Conservation (phyloP, 1,284 basidiomycete genomes). For the Singerocomus inundabilis region DNA sequence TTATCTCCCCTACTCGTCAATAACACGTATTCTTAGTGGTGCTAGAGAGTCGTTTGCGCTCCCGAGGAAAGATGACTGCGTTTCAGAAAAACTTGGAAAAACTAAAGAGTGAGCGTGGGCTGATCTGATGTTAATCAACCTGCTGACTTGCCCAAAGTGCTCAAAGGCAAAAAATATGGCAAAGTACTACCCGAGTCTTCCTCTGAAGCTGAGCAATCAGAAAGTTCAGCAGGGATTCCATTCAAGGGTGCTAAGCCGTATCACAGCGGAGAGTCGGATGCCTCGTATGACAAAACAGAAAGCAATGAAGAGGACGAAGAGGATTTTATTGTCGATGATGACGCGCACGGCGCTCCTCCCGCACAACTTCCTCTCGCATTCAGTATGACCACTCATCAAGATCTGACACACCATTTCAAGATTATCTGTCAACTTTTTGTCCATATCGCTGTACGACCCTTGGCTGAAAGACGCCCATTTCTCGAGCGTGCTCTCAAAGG, state of each 20-base stretch:
- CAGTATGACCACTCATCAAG: constrained; percentile 74
- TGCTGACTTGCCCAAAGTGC: constrained; percentile 10
- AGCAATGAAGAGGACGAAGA: constrained; percentile 36
- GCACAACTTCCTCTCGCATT: constrained; percentile 68
- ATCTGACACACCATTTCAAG: constrained; percentile 75
- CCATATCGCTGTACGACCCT: constrained; percentile 65
- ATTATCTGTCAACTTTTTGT: constrained; percentile 84
- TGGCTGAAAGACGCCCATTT: constrained; percentile 50
- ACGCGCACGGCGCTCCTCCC: constrained; percentile 46
- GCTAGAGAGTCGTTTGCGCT: constrained; percentile 59
- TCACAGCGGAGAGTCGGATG: constrained; percentile 18
- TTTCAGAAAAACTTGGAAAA: constrained; percentile 63
- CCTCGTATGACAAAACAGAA: constrained; percentile 27
- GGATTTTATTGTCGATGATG: constrained; percentile 71
- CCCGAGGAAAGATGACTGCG: constrained; percentile 53
- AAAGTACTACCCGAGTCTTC: constrained; percentile 37
- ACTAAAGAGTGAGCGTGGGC: constrained; percentile 50
- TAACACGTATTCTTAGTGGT: constrained; percentile 46
- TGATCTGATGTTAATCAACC: neutral
- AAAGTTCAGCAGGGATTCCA: constrained; percentile 27
- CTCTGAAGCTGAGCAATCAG: constrained; percentile 37
- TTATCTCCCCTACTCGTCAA: neutral
- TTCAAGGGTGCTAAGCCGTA: constrained; percentile 32
- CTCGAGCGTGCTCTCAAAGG: constrained; percentile 55
- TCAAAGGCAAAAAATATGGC: constrained; percentile 49